Evolutionary conservation across 2,329 filamentous ascomycete genomes (phyloP), one percentile per base, ranked within the genome.

Genomic region (Aspergillus terreus): DNA sequence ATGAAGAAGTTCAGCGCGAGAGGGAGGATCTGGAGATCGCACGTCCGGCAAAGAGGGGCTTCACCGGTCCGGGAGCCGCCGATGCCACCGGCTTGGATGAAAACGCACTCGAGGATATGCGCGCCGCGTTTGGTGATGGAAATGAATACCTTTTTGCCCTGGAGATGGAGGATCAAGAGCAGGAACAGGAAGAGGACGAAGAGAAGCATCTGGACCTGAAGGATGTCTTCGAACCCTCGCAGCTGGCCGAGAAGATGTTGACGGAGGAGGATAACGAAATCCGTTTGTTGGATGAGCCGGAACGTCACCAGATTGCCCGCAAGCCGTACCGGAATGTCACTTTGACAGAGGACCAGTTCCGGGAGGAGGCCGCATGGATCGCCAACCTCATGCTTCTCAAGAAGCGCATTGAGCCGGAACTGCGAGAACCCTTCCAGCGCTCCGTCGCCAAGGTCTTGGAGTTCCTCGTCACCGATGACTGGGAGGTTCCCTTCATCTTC

Each of bases 401-500:
- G 73, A 96, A 96, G 71, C 81, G 84, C 17, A 76, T 95, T 21
- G 78, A 83, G 3, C 71, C 78, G 40, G 88, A 92, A 56, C 79
- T 96, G 47, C 84, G 88, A 48, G 82, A 83, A 32, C 90, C 91
- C 0, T 97, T 99, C 71, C 85, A 89, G 64, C 88, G 88, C 62
- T 89, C 92, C 4, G 86, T 99, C 49, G 85, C 86, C 60, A 95
- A 96, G 70, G 92, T 97, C 10, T 80, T 99, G 36, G 90, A 96
- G 63, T 96, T 97, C 67, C 90, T 99, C 72, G 90, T 96, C 46
- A 84, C 92, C 4, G 92, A 97, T 58, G 90, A 95, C 60, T 90
- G 92, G 62, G 94, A 99, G 71, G 91, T 96, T 1, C 92, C 94
- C 0, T 99, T 96, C 70, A 94, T 99, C 61, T 96, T 96, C 71